Evolutionary conservation across 768 basidiomycete species (phyloP).

Genomic region (Lactarius sp.): DNA sequence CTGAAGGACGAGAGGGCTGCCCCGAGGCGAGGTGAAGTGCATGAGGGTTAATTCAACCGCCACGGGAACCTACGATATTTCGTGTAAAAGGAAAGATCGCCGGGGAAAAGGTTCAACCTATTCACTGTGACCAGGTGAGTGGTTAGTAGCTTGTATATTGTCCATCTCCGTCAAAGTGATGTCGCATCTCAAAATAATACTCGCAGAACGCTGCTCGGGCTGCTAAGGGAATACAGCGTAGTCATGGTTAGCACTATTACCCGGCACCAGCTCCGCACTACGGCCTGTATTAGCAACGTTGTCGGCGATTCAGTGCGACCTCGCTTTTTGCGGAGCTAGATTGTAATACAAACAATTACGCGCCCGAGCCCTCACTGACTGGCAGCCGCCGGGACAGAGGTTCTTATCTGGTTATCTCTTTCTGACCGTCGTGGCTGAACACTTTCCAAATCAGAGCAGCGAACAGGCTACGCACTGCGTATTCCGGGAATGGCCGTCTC

Average conservation of each 20-base stretch:
- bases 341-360: background rate
- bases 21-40: background rate
- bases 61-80: background rate
- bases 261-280: background rate
- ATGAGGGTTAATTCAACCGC: background rate
- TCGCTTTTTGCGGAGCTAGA: background rate
- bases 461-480: constrained; percentile 5
- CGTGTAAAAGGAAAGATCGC: constrained; percentile 1
- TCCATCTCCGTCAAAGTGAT: background rate
- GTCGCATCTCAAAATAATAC: background rate
- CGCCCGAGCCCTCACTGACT: background rate
- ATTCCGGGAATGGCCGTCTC: background rate
- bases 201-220: background rate
- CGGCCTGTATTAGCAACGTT: background rate
- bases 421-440: constrained; percentile 1
- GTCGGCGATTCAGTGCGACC: background rate
- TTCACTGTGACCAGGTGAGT: background rate
- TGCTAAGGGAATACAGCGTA: background rate
- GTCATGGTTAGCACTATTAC: background rate
- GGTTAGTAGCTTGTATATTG: background rate
- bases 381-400: background rate
- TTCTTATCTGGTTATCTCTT: constrained; percentile 15
- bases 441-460: constrained; percentile 14
- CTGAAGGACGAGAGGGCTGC: background rate
- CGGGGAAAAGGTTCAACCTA: background rate